Evolutionary conservation across 2,329 filamentous ascomycete species (phyloP), one percentile per base, ranked within the genome.

Genomic region (Metarhizium guizhouense): DNA sequence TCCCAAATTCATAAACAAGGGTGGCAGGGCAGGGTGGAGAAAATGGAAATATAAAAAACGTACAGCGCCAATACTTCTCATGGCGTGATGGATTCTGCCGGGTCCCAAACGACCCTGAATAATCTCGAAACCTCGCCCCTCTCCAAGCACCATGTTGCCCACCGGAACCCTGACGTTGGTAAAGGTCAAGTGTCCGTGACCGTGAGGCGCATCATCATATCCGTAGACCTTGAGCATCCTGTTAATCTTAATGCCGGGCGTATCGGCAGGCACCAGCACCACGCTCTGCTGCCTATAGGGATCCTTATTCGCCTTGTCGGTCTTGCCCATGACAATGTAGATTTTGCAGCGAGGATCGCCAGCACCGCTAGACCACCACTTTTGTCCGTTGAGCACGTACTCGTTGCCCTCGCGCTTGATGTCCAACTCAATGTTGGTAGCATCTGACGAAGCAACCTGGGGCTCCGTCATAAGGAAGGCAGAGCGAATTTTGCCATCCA

Each of bases 281-380:
- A 99, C 92, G 30, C 91, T 96, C 73, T 97, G 94, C 68, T 96
- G 92, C 67, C 82, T 83, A 81, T 97, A 96, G 25, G 84, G 76
- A 69, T 92, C 85, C 60, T 79, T 74, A 77, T 95, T 87, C 63
- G 76, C 76, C 51, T 88, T 78, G 67, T 95, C 88, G 13, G 83
- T 87, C 80, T 97, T 96, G 74, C 90, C 94, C 88, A 99, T 96
- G 64, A 96, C 91, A 59, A 99, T 86, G 76, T 96, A 97, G 70
- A 99, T 78, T 72, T 88, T 81, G 79, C 94, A 99, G 64, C 93
- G 83, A 57, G 87, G 88, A 74, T 99, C 94, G 57, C 94, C 94
- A 18, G 92, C 91, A 61, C 94, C 94, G 60, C 90, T 95, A 32
- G 90, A 95, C 94, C 94, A 99, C 94, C 94, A 99, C 90, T 99